Conservation (phyloP, 2,329 filamentous ascomycete genomes). For the Diaporthe ilicicola region DNA sequence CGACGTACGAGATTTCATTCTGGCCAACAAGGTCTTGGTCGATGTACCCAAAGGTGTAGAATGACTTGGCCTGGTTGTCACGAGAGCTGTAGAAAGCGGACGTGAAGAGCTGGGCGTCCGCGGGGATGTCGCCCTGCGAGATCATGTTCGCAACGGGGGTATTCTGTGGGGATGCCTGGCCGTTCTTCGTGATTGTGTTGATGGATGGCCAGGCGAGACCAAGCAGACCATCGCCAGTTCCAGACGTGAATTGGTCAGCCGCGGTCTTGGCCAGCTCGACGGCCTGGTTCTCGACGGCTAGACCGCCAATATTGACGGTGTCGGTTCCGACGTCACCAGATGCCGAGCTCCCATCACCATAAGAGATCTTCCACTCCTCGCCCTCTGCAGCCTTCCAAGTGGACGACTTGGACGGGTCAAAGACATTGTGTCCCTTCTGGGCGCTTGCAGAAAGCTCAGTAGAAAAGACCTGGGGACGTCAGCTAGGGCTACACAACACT, state of each 20-base stretch:
- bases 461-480: slow-evolving; percentile 59
- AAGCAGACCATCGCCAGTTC: slow-evolving; percentile 70
- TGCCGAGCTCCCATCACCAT: slow-evolving; percentile 74
- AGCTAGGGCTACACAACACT: not conserved
- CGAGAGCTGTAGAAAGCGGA: slow-evolving; percentile 67
- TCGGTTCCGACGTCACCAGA: slow-evolving; percentile 73
- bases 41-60: slow-evolving; percentile 80
- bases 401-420: slow-evolving; percentile 67
- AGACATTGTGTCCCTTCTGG: slow-evolving; percentile 60
- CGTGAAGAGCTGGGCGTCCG: slow-evolving; percentile 67
- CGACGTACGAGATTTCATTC: slow-evolving; percentile 65
- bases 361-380: slow-evolving; percentile 70
- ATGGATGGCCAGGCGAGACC: slow-evolving; percentile 72
- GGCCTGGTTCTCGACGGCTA: slow-evolving; percentile 68
- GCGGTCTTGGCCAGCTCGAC: slow-evolving; percentile 70
- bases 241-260: slow-evolving; percentile 64
- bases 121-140: slow-evolving; percentile 52
- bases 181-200: slow-evolving; percentile 62
- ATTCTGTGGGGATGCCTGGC: slow-evolving; percentile 56
- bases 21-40: slow-evolving; percentile 68
- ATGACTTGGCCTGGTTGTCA: slow-evolving; percentile 60
- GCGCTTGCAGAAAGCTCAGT: slow-evolving; percentile 52
- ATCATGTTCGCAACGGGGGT: slow-evolving; percentile 79
- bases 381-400: slow-evolving; percentile 61
- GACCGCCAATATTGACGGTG: slow-evolving; percentile 66